Conservation (phyloP, 1,139 yeast genomes). For the Suhomyces atakaporum region DNA sequence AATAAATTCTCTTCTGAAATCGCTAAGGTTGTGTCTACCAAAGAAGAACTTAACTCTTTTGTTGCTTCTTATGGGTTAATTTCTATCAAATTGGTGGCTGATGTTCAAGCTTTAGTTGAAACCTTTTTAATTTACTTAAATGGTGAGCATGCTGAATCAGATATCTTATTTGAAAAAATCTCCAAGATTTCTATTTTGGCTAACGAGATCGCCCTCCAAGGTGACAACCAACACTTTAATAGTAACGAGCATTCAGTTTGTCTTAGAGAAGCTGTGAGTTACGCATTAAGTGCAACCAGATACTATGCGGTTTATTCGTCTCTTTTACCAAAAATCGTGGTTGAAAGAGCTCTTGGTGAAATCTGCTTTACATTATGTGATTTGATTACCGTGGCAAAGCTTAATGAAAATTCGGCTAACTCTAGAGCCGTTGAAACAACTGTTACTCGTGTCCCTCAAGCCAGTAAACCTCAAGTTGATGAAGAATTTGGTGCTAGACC, state of each 20-base stretch:
- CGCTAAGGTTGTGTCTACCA: constrained; percentile 25
- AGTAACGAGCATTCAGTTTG: constrained; percentile 39
- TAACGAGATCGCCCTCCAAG: constrained; percentile 49
- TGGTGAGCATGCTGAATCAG: constrained; percentile 37
- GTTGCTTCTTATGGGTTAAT: constrained; percentile 46
- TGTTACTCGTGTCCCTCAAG: constrained; percentile 2
- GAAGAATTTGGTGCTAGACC: constrained; percentile 53
- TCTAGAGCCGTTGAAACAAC: constrained; percentile 13
- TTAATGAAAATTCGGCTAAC: constrained; percentile 30
- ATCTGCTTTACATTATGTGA: constrained; percentile 74
- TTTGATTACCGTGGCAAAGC: constrained; percentile 57
- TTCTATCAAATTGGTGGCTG: constrained; percentile 45
- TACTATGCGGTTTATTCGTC: constrained; percentile 68
- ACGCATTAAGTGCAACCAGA: constrained; percentile 76
- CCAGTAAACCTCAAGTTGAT: constrained; percentile 13
- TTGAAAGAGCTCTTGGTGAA: constrained; percentile 80
- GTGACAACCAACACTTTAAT: constrained; percentile 37
- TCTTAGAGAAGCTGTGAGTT: constrained; percentile 71
- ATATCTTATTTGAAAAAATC: constrained; percentile 53
- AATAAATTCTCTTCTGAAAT: constrained; percentile 28
- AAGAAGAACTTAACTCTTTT: constrained; percentile 31
- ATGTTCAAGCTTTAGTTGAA: constrained; percentile 51
- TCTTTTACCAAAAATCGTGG: constrained; percentile 67
- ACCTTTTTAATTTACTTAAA: constrained; percentile 40
- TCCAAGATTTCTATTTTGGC: constrained; percentile 55